Evolutionary conservation across 768 basidiomycete genomes (phyloP).

Genomic region (Cystobasidium tubakii): DNA sequence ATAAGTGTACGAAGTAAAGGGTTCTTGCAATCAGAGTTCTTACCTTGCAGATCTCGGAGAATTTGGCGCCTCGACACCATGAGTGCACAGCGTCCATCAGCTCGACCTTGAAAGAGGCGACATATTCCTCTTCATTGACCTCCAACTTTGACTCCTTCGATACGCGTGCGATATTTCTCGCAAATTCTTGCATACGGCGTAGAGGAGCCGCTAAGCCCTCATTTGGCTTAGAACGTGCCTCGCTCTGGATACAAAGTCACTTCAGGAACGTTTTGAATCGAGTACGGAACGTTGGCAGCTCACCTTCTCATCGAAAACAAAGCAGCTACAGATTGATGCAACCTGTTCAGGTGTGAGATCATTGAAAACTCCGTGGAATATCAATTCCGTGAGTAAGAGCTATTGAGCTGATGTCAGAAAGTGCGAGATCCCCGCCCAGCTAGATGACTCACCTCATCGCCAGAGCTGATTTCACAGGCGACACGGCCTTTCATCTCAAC

Average conservation of each 20-base stretch:
- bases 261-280: neutral
- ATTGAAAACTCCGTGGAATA: conserved; percentile 97
- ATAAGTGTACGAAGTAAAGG: neutral
- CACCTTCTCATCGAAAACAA: conserved; percentile 96
- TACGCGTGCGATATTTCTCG: conserved; percentile 91
- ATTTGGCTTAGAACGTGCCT: conserved; percentile 74
- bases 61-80: conserved; percentile 97
- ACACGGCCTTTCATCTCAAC: conserved; percentile 97
- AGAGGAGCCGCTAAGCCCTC: conserved; percentile 90
- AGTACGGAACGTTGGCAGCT: conserved; percentile 35
- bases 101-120: conserved; percentile 93
- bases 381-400: conserved; percentile 85
- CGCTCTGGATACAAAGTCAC: conserved; percentile 57
- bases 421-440: neutral
- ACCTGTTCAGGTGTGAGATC: conserved; percentile 80
- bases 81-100: conserved; percentile 96
- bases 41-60: conserved; percentile 93
- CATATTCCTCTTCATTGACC: conserved; percentile 88
- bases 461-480: conserved; percentile 95
- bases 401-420: neutral
- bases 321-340: conserved; percentile 89
- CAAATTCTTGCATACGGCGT: conserved; percentile 90
- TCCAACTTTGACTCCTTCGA: conserved; percentile 86
- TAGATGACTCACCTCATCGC: conserved; percentile 60
- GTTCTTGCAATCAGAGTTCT: too few relatives aligned